Conservation (phyloP, 1,139 yeast species). For the Saccharomyces pastorianus region DNA sequence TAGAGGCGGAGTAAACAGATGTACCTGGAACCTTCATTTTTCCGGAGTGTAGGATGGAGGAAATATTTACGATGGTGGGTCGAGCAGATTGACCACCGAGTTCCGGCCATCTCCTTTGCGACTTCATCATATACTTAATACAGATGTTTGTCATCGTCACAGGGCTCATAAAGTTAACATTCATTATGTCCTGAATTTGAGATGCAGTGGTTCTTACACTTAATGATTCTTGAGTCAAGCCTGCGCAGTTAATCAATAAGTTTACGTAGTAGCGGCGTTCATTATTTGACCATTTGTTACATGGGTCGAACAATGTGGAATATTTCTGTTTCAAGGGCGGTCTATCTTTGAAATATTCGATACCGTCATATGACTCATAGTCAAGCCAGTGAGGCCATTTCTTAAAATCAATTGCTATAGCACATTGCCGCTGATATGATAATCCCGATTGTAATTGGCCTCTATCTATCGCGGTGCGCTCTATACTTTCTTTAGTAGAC, state of each 20-base stretch:
- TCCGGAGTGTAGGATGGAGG: constrained; percentile 51
- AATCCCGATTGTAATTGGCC: constrained; percentile 8
- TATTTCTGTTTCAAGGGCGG: constrained; percentile 30
- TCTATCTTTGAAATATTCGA: constrained; percentile 9
- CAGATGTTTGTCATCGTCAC: constrained; percentile 49
- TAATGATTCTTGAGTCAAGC: constrained; percentile 57
- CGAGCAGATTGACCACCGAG: background rate
- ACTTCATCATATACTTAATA: constrained; percentile 41
- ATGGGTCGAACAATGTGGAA: constrained; percentile 15
- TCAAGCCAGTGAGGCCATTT: constrained; percentile 27
- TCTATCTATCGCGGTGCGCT: constrained; percentile 5
- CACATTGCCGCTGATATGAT: constrained; percentile 40
- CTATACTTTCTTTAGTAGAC: constrained; percentile 35
- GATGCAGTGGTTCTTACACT: constrained; percentile 40
- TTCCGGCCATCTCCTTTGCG: constrained; percentile 11
- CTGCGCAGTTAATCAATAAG: constrained; percentile 69
- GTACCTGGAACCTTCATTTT: constrained; percentile 45
- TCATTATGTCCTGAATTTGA: constrained; percentile 43
- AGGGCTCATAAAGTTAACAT: constrained; percentile 59
- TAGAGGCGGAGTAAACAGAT: constrained; percentile 68
- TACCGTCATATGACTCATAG: constrained; percentile 7
- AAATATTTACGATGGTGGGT: constrained; percentile 51
- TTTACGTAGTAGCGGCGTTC: constrained; percentile 12
- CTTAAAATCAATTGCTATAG: constrained; percentile 46
- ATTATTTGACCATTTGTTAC: background rate